Percentiles rank a stretch among this genome's conserved stretches.
phyloP scores from a whole-genome alignment of 768 basidiomycete genomes.

The Kwoniella bestiolae region DNA sequence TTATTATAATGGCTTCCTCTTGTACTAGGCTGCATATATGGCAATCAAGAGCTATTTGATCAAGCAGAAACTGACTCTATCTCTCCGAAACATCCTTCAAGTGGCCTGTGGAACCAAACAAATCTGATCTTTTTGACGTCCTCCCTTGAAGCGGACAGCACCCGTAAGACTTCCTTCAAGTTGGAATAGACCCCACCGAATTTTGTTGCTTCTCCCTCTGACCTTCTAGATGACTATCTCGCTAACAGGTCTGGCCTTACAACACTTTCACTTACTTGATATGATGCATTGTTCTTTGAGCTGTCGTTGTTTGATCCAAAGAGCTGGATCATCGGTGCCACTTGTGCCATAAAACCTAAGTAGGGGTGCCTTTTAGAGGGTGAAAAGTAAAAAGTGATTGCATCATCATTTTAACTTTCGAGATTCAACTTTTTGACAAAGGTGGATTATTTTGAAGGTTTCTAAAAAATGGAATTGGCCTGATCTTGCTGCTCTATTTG shows the following conservation, averaged over 20 bases:
- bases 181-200: no score
- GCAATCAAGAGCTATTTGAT: not conserved
- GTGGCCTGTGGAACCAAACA: constrained; percentile 8
- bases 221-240: no score
- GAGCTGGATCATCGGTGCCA: no score
- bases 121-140: constrained; percentile 12
- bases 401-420: not conserved
- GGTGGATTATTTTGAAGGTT: not conserved
- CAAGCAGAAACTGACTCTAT: not conserved
- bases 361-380: not conserved
- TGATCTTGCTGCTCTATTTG: not conserved
- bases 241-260: no score
- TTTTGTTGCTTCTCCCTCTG: no score
- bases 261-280: no score
- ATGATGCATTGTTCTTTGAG: no score
- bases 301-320: no score
- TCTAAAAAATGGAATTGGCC: no score
- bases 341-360: no score
- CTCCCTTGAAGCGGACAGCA: no score
- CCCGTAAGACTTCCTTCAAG: no score
- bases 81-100: constrained; percentile 5
- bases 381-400: not conserved
- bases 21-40: not conserved
- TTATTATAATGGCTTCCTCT: not conserved
- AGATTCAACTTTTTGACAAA: not conserved